Base-by-base conservation (phyloP, 2,329 filamentous ascomycete species). In the Claviceps pazoutovae region DNA sequence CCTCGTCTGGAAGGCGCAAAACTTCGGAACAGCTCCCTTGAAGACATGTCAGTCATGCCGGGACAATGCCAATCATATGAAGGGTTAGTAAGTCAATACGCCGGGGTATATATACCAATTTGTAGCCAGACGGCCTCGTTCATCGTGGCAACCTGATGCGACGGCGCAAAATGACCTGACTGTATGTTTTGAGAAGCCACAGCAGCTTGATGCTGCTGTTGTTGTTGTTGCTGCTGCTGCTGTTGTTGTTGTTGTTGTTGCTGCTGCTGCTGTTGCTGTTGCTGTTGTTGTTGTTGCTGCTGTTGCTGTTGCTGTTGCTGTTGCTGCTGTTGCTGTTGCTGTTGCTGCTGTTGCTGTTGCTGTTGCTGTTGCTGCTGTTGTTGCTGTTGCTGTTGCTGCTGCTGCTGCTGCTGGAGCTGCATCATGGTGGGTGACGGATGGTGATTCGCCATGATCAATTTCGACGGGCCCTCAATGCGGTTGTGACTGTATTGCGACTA, bases 71-170 rank as follows among this genome's bases (percentile, higher is more conserved):
- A 9, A 34, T 5, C 23, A n/a, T n/a, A 8, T 21, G 21, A 5
- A 14, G 2, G 14, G 5, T 16, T 11, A 19, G 30, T 34, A 19
- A 16, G 9, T 38, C 48, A 19, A 37, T 5, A 50, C 48, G 51
- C 30, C 30, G 38, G 43, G 68, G 36, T 5, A 34, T 34, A 23
- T 82, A 57, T 83, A 95, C 89, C 91, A 59, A 97, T 86, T 66
- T 93, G 86, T 63, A 95, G 78, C 91, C 91, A 97, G 51, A 95
- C 83, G 48, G 78, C 76, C 70, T 97, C 91, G 62, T 95, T 97
- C 62, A 91, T 78, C 6, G 80, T 74, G 5, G 81, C 76, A 50
- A 95, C 80, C 64, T 88, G 84, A 60, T 90, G 85, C 59, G 85
- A 81, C 21, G 86, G 78, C 48, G 78, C 73, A 60, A 79, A 80